phyloP scores from a whole-genome alignment of 768 basidiomycete genomes.

The Ramaria rubella region DNA sequence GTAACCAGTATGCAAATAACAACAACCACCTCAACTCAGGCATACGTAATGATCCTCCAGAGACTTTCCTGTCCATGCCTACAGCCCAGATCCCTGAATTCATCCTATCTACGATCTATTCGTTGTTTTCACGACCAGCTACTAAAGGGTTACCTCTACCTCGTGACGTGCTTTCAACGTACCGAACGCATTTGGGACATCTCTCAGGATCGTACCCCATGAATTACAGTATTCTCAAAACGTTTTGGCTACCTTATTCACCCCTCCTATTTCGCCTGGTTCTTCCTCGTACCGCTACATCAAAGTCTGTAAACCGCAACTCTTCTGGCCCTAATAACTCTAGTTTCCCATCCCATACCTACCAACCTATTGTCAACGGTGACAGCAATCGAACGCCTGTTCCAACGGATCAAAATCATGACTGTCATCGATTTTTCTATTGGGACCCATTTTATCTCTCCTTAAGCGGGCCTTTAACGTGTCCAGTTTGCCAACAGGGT shows the following conservation, averaged over 20 bases:
- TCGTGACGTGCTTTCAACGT: constrained; percentile 33
- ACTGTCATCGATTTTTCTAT: constrained; percentile 63
- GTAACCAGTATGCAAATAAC: neutral
- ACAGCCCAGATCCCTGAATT: constrained; percentile 1
- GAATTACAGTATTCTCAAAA: constrained; percentile 72
- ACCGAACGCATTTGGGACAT: constrained; percentile 60
- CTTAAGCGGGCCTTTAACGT: constrained; percentile 67
- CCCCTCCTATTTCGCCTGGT: constrained; percentile 70
- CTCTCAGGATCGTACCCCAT: constrained; percentile 34
- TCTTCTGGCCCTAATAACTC: constrained; percentile 40
- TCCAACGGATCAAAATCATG: neutral
- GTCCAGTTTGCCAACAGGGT: constrained; percentile 50
- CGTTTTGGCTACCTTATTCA: constrained; percentile 78
- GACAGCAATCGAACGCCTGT: neutral
- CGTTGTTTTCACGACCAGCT: constrained; percentile 4
- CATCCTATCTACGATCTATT: constrained; percentile 2
- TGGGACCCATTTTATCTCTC: constrained; percentile 83
- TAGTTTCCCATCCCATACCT: neutral
- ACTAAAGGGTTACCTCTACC: neutral
- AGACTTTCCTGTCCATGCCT: neutral
- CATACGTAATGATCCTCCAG: neutral
- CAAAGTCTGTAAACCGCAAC: constrained; percentile 44
- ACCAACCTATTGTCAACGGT: neutral
- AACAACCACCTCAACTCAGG: neutral
- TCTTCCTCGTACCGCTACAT: neutral